Evolutionary conservation across 768 basidiomycete species (phyloP).

Genomic region (Boletus tylopilopsis): DNA sequence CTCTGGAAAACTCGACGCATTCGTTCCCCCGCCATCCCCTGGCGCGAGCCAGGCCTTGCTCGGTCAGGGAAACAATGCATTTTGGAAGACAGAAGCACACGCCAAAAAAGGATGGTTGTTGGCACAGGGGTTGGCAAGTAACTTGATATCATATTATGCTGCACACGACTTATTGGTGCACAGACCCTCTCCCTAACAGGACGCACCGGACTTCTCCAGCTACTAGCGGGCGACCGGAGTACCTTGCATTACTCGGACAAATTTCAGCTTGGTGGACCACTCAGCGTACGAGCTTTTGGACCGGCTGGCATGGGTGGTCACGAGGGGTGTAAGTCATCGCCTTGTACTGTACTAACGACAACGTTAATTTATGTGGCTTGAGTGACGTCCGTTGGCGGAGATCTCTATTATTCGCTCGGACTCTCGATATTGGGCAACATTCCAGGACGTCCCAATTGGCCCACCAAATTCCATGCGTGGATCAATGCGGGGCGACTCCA

Average conservation of each 20-base stretch:
- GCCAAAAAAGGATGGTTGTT: constrained; percentile 24
- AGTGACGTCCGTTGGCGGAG: constrained; percentile 88
- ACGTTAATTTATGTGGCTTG: not conserved
- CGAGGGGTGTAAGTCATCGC: constrained; percentile 55
- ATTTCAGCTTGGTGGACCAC: constrained; percentile 91
- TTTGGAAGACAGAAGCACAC: constrained; percentile 24
- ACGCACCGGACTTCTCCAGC: constrained; percentile 66
- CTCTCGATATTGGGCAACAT: constrained; percentile 72
- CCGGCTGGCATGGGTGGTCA: constrained; percentile 73
- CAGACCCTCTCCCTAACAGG: constrained; percentile 76
- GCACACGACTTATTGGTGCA: not conserved
- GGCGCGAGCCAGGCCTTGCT: constrained; percentile 2
- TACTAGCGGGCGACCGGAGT: constrained; percentile 45
- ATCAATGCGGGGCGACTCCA: constrained; percentile 79
- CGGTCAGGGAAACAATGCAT: constrained; percentile 24
- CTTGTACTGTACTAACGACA: not conserved
- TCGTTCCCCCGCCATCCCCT: constrained; percentile 3
- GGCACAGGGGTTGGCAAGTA: constrained; percentile 22
- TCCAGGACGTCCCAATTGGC: constrained; percentile 75
- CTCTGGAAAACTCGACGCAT: constrained; percentile 19
- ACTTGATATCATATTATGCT: not conserved
- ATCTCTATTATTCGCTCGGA: constrained; percentile 76
- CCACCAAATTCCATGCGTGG: constrained; percentile 76
- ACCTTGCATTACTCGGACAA: constrained; percentile 67
- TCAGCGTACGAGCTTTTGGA: constrained; percentile 75